Evolutionary conservation across 495 filamentous ascomycete genomes (phyloP).

Genomic region (Penicillium roqueforti): DNA sequence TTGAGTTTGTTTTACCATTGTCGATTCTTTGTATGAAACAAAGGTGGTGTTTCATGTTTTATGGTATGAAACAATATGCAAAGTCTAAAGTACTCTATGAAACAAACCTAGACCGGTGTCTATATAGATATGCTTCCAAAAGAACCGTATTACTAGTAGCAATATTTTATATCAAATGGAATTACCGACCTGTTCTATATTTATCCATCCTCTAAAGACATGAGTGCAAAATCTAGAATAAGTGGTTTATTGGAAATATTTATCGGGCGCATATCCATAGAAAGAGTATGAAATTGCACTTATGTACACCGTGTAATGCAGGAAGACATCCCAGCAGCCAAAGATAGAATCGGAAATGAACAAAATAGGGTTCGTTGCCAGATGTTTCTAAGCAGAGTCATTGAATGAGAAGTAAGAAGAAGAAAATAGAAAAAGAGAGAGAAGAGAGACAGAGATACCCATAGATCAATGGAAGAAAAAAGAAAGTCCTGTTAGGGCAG

Average conservation of each 20-base stretch:
- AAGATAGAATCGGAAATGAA: conserved; percentile 2
- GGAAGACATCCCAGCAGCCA: conserved; percentile 19
- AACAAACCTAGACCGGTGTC: background rate
- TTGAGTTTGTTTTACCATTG: background rate
- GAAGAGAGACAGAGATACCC: conserved; percentile 8
- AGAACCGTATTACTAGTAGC: too few species aligned
- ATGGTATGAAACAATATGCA: background rate
- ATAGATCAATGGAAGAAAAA: conserved; percentile 3
- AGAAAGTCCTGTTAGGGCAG: background rate
- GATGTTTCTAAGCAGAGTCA: conserved; percentile 13
- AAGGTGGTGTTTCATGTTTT: too few species aligned
- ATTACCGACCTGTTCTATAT: background rate
- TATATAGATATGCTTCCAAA: background rate
- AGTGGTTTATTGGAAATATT: background rate
- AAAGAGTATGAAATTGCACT: conserved; percentile 14
- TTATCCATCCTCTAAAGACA: too few species aligned
- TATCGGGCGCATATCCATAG: background rate
- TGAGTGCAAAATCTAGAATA: background rate
- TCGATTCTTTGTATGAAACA: background rate
- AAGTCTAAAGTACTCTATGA: background rate
- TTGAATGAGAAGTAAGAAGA: background rate
- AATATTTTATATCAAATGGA: too few species aligned
- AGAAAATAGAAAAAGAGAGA: background rate
- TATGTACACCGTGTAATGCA: conserved; percentile 31
- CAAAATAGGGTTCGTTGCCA: conserved; percentile 9